Evolutionary conservation across 306 rosid genomes (phyloP).

Genomic region (Ormosia semicastrata): DNA sequence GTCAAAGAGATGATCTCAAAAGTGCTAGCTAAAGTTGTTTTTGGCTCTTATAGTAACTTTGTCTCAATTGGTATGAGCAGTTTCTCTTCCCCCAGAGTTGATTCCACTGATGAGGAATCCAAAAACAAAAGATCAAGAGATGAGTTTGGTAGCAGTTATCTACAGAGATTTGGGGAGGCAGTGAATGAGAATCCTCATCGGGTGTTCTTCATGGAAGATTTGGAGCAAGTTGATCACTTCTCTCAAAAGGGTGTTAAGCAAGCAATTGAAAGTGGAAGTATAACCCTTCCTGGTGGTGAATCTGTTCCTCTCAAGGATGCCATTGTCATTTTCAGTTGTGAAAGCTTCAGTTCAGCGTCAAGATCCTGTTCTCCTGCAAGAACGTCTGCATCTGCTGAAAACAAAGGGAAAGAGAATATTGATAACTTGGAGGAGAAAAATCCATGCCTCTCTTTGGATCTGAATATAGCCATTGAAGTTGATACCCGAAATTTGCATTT

Average conservation of each 20-base stretch:
- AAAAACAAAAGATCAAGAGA: conserved; percentile 44
- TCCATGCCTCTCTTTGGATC: conserved; percentile 43
- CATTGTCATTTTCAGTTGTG: conserved; percentile 52
- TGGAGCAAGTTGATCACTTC: conserved; percentile 48
- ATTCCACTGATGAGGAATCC: neutral
- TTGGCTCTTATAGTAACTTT: conserved; percentile 49
- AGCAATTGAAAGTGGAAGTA: conserved; percentile 48
- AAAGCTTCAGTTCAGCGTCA: conserved; percentile 25
- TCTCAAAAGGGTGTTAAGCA: conserved; percentile 53
- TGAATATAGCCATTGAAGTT: conserved; percentile 53
- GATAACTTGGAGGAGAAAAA: conserved; percentile 13
- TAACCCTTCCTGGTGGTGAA: conserved; percentile 46
- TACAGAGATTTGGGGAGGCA: conserved; percentile 63
- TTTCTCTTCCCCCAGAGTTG: conserved; percentile 14
- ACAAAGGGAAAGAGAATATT: conserved; percentile 20
- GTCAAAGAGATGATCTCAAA: conserved; percentile 57
- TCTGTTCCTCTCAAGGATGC: conserved; percentile 53
- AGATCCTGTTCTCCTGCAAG: conserved; percentile 5
- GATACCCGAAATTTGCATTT: neutral
- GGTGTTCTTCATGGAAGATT: conserved; percentile 65
- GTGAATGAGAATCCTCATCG: conserved; percentile 70
- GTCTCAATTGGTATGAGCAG: conserved; percentile 43
- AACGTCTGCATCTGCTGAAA: conserved; percentile 10
- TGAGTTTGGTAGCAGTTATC: conserved; percentile 37
- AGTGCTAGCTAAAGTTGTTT: conserved; percentile 58